Conservation (phyloP, 1,284 basidiomycete species). For the Clitocybe nebularis region DNA sequence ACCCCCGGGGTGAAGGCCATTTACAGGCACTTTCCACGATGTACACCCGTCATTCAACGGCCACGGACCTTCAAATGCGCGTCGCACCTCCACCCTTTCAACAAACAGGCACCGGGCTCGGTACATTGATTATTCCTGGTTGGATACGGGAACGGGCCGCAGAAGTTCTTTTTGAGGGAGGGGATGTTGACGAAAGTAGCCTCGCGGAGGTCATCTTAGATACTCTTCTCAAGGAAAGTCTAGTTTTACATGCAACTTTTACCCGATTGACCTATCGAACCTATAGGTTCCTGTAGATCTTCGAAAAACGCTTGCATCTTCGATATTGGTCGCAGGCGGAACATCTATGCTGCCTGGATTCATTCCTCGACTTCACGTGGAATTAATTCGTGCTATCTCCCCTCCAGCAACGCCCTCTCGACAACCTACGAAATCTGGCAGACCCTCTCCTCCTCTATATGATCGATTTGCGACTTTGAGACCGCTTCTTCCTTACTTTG, state of each 20-base stretch:
- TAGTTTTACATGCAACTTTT: too few species aligned
- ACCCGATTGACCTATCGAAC: conserved; percentile 2
- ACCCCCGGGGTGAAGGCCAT: conserved; percentile 42
- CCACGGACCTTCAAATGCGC: conserved; percentile 63
- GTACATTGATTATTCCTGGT: conserved; percentile 83
- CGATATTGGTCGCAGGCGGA: conserved; percentile 84
- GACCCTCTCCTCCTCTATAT: conserved; percentile 44
- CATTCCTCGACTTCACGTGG: conserved; percentile 77
- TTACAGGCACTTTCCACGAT: conserved; percentile 62
- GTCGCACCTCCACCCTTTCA: conserved; percentile 63
- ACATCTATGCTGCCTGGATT: conserved; percentile 91
- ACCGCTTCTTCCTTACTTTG: conserved; percentile 65
- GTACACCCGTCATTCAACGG: conserved; percentile 70
- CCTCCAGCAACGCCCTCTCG: conserved; percentile 31
- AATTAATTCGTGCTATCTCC: conserved; percentile 63
- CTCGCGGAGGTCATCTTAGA: conserved; percentile 80
- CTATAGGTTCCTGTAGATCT: conserved; percentile 84
- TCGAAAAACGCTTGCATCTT: conserved; percentile 74
- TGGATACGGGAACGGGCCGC: conserved; percentile 92
- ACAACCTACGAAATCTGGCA: conserved; percentile 34
- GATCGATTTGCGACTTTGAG: conserved; percentile 74
- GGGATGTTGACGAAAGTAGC: conserved; percentile 82
- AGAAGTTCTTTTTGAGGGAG: conserved; percentile 87
- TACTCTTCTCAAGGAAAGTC: conserved; percentile 66
- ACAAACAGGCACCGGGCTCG: conserved; percentile 66